Conservation (phyloP, 2,329 filamentous ascomycete genomes). For the Alternaria conjuncta region DNA sequence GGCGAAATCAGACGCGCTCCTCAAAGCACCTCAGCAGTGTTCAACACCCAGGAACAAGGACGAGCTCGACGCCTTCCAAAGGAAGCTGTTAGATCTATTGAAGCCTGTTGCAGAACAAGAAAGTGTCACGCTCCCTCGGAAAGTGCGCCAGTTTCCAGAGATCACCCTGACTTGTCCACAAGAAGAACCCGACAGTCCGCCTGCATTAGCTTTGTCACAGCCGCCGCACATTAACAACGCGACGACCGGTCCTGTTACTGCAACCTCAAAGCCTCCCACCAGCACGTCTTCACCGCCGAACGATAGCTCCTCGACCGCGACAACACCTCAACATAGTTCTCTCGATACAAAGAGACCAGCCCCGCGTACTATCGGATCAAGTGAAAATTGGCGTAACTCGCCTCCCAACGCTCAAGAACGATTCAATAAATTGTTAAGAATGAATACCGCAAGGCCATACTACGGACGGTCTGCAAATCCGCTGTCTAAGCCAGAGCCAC, state of each 20-base stretch:
- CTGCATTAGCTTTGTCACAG: not conserved
- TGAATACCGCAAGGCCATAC: not conserved
- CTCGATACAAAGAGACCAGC: not conserved
- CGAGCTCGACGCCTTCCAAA: not conserved
- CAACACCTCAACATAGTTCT: not conserved
- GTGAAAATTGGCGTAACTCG: not conserved
- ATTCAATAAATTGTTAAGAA: not conserved
- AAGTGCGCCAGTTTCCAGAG: not conserved
- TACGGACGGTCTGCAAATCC: not conserved
- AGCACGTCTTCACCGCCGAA: not conserved
- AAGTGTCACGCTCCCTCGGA: not conserved
- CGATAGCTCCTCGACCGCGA: not conserved
- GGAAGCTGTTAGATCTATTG: not conserved
- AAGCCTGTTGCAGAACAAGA: not conserved
- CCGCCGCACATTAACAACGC: not conserved
- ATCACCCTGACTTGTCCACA: not conserved
- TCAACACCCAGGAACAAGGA: not conserved
- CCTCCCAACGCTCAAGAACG: not conserved
- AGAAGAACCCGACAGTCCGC: not conserved
- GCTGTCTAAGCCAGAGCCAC: not conserved
- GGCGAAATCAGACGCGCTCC: not conserved
- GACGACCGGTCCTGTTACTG: not conserved
- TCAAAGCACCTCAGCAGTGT: not conserved
- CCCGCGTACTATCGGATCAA: not conserved
- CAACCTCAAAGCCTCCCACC: not conserved